These are phyloP conservation scores for Zychaea mexicana DNA, from an alignment of 371 early-diverging fungal species.

Conservation along the genomic window DNA sequence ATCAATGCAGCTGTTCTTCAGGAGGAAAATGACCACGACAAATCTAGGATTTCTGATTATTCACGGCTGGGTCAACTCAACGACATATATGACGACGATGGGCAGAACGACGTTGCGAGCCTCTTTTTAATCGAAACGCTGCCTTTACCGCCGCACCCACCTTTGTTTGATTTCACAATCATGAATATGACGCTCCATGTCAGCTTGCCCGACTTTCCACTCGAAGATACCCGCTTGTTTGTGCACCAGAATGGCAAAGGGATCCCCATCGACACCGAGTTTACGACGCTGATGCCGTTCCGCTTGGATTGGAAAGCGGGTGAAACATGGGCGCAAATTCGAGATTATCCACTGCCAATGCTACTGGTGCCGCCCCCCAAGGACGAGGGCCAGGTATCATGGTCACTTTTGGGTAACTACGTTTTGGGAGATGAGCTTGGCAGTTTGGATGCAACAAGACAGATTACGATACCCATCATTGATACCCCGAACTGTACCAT, in stretches of 20 bases:
- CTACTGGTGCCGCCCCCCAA: conserved; percentile 48
- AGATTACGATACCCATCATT: conserved; percentile 23
- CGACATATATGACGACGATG: conserved; percentile 17
- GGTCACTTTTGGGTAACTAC: conserved; percentile 48
- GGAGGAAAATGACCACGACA: conserved; percentile 25
- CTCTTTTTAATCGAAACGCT: conserved; percentile 29
- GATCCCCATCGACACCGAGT: conserved; percentile 53
- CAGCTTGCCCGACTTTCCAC: conserved; percentile 46
- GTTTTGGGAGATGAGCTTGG: conserved; percentile 48
- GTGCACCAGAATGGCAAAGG: conserved; percentile 62
- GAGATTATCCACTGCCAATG: conserved; percentile 64
- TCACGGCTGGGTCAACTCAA: conserved; percentile 20
- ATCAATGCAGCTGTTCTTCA: conserved; percentile 27
- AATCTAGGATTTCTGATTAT: conserved; percentile 17
- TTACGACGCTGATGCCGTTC: conserved; percentile 61
- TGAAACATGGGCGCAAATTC: conserved; percentile 49
- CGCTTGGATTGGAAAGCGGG: conserved; percentile 46
- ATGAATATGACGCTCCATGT: conserved; percentile 33
- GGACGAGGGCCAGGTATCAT: conserved; percentile 10
- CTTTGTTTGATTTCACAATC: conserved; percentile 49
- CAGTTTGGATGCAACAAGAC: conserved; percentile 33
- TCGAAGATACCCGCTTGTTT: conserved; percentile 53
- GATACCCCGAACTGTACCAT: conserved; percentile 30
- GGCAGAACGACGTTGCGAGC: background rate
- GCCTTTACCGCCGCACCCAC: conserved; percentile 33